These are phyloP conservation scores for Geotrichum phurueaensis DNA, from an alignment of 1,139 yeast genomes.

Conservation along the genomic window DNA sequence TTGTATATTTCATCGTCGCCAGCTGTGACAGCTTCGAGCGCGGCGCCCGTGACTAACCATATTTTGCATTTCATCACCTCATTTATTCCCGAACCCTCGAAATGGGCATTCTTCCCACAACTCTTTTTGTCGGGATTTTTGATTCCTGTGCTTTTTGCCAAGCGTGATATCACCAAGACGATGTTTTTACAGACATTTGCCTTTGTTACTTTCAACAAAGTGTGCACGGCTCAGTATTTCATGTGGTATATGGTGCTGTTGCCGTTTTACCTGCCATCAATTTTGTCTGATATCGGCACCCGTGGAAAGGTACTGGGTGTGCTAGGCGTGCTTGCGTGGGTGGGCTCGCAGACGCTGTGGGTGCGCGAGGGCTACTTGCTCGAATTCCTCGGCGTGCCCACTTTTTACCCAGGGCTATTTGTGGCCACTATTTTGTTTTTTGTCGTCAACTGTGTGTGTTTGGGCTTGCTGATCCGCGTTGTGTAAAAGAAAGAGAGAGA, in stretches of 20 bases:
- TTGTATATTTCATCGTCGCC: constrained; percentile 48
- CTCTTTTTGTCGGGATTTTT: constrained; percentile 52
- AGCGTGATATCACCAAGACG: constrained; percentile 51
- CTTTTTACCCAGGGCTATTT: constrained; percentile 60
- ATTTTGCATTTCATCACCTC: constrained; percentile 19
- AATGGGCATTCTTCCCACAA: constrained; percentile 78
- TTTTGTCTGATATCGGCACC: constrained; percentile 25
- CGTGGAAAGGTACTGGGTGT: constrained; percentile 18
- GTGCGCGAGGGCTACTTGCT: constrained; percentile 67
- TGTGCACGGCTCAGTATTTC: constrained; percentile 84
- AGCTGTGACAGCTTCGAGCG: constrained; percentile 18
- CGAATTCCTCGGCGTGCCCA: constrained; percentile 70
- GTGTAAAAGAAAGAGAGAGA: constrained; percentile 18
- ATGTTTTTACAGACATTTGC: constrained; percentile 84
- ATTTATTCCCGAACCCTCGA: constrained; percentile 30
- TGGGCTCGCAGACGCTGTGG: constrained; percentile 70
- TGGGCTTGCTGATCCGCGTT: constrained; percentile 54
- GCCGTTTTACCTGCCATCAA: constrained; percentile 57
- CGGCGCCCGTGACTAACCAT: constrained; percentile 17
- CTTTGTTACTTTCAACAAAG: constrained; percentile 88
- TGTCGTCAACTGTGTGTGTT: constrained; percentile 56
- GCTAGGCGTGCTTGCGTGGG: constrained; percentile 52
- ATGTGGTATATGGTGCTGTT: constrained; percentile 85
- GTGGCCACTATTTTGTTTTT: constrained; percentile 61
- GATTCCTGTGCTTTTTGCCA: constrained; percentile 56